Base-by-base conservation (phyloP, 2,329 filamentous ascomycete species). In the Monosporascus ibericus region DNA sequence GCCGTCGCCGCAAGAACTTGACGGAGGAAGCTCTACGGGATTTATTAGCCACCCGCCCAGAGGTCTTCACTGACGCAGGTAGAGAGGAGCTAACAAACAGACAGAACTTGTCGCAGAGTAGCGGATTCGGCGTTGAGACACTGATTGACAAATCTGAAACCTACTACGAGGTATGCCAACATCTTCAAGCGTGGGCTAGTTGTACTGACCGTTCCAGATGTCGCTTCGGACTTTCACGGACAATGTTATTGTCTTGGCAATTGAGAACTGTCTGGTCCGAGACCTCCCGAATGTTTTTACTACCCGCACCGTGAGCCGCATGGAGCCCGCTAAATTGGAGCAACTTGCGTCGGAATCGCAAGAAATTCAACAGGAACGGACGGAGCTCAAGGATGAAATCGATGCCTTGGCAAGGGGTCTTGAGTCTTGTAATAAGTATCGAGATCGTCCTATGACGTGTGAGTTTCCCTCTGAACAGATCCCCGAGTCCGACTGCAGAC, bases 111-210 rank as follows among this genome's bases (percentile, higher is more conserved):
- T 27, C 38, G 3, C 11, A 52, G 42, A 47, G n/a, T 17, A 66
- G 36, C 39, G 65, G 65, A 17, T 73, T 73, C 48, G 70, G 67
- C 0, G 70, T 67, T 0, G 65, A 70, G 0, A 68, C 68, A 1
- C 64, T 75, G 1, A 68, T 79, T 44, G 70, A 79, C 46, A 73
- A 72, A 55, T 72, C 75, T 63, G 55, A 70, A 48, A 65, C 67
- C 0, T 75, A 76, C 52, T 78, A 77, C 53, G 65, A 73, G 54
- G 74, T 77, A 57, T 48, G 51, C 38, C 1, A 6, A 17, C 27
- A 3, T 7, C 8, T 25, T 18, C 11, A 34, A 47, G n/a, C 20
- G 6, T 1, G 20, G 9, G n/a, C 37, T 7, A 9, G 18, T 15
- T 18, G 5, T 49, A 20, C 54, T 60, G 22, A 59, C 47, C 17